Percentiles rank a stretch among this genome's conserved stretches.
Evolutionary conservation across 352 stramenopile species (phyloP).

Genomic region (Phytophthora vignae): DNA sequence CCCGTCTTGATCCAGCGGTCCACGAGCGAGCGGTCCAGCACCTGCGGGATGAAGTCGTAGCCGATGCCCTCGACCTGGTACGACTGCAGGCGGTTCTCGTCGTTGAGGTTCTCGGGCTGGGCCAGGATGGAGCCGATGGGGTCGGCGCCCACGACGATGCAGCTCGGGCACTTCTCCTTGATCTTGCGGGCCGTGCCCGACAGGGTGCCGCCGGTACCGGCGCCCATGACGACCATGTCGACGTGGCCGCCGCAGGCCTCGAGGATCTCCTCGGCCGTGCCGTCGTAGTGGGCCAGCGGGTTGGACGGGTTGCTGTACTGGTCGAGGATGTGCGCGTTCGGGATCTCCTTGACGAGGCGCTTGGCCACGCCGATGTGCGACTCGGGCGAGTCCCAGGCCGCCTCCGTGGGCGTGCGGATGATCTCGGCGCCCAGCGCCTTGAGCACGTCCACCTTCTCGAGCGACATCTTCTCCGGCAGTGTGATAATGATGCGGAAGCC

Average conservation of each 20-base stretch:
- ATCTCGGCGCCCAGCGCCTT: conserved; percentile 97
- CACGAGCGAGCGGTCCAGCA: conserved; percentile 94
- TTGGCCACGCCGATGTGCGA: conserved; percentile 95
- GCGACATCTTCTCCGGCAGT: conserved; percentile 96
- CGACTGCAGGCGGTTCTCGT: conserved; percentile 88
- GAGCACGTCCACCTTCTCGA: conserved; percentile 97
- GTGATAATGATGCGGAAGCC: conserved; percentile 97
- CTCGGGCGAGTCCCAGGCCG: conserved; percentile 95
- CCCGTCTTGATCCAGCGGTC: conserved; percentile 96
- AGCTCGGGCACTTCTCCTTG: conserved; percentile 92
- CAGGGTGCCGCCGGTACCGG: conserved; percentile 96
- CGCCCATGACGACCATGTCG: conserved; percentile 95
- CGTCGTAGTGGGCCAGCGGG: conserved; percentile 96
- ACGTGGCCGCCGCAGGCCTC: conserved; percentile 93
- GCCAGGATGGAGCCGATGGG: conserved; percentile 95
- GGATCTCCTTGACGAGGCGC: conserved; percentile 94
- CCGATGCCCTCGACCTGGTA: conserved; percentile 98
- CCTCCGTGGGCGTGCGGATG: conserved; percentile 96
- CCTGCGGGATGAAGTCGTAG: conserved; percentile 97
- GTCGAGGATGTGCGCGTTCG: conserved; percentile 96
- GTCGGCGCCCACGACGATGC: conserved; percentile 91
- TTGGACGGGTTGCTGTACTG: conserved; percentile 98
- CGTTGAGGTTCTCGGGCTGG: conserved; percentile 93
- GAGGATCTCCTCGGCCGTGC: conserved; percentile 96
- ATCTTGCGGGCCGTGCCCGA: conserved; percentile 94